These are phyloP conservation scores for Geotrichum australiense DNA, from an alignment of 1,139 yeast species.

Conservation along the genomic window DNA sequence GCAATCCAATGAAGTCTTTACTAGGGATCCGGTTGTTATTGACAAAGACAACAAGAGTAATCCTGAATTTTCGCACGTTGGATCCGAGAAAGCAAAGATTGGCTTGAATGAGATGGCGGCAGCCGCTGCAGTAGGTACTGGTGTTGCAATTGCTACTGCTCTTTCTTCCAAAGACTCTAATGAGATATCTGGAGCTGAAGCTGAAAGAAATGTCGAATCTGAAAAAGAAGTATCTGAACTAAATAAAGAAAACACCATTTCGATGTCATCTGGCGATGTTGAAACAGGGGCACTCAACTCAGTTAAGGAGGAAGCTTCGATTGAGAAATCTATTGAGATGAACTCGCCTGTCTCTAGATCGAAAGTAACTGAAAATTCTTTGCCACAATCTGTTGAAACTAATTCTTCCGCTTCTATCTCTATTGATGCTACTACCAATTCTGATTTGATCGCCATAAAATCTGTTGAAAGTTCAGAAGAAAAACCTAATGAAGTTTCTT, in stretches of 20 bases:
- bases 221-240: too few relatives aligned
- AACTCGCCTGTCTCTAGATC: too few relatives aligned
- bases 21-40: constrained; percentile 5
- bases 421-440: neutral
- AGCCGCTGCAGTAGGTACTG: too few relatives aligned
- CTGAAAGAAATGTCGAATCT: too few relatives aligned
- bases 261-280: too few relatives aligned
- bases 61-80: neutral
- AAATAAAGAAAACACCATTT: too few relatives aligned
- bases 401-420: constrained; percentile 4
- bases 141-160: neutral
- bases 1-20: neutral
- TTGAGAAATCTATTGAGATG: neutral
- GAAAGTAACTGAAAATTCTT: too few relatives aligned
- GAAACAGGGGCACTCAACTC: too few relatives aligned
- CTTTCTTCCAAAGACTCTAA: neutral
- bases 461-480: neutral
- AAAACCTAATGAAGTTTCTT: neutral
- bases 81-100: neutral
- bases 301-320: neutral
- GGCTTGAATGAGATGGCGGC: too few relatives aligned
- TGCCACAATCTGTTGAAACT: constrained; percentile 3
- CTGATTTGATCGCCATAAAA: constrained; percentile 2
- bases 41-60: neutral
- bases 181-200: too few relatives aligned